Conservation (phyloP, 1,284 basidiomycete genomes). For the Megacollybia platyphylla region DNA sequence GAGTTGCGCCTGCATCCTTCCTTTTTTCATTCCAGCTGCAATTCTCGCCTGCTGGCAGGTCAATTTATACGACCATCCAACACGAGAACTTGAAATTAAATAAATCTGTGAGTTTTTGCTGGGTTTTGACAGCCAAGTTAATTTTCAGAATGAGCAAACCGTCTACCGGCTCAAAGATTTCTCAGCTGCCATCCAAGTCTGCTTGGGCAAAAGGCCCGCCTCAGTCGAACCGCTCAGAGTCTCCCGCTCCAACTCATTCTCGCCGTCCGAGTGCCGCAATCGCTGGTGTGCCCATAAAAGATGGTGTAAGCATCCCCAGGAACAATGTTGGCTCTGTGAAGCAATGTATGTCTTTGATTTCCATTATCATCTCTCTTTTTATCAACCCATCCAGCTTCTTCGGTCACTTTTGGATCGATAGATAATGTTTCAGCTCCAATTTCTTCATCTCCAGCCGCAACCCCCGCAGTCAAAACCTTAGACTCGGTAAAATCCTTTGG, state of each 20-base stretch:
- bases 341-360: conserved; percentile 33
- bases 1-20: conserved; percentile 1
- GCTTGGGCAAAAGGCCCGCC: conserved; percentile 79
- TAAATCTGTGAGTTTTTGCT: neutral
- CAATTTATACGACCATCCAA: conserved; percentile 69
- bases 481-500: conserved; percentile 75
- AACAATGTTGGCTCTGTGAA: conserved; percentile 47
- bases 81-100: conserved; percentile 22
- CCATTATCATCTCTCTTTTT: conserved; percentile 9
- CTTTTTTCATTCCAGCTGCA: conserved; percentile 14
- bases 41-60: conserved; percentile 81
- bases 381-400: conserved; percentile 28
- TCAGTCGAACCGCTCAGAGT: conserved; percentile 61
- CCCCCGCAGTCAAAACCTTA: conserved; percentile 43
- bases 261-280: conserved; percentile 54
- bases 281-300: conserved; percentile 56
- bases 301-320: conserved; percentile 55
- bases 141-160: conserved; percentile 72
- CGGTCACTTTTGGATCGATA: conserved; percentile 79
- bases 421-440: conserved; percentile 56
- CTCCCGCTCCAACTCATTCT: conserved; percentile 60
- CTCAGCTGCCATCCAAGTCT: conserved; percentile 59
- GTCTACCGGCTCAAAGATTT: conserved; percentile 60
- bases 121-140: conserved; percentile 4
- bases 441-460: conserved; percentile 55